phyloP scores from a whole-genome alignment of 1,284 basidiomycete genomes.

The Marasmius tenuissimus region DNA sequence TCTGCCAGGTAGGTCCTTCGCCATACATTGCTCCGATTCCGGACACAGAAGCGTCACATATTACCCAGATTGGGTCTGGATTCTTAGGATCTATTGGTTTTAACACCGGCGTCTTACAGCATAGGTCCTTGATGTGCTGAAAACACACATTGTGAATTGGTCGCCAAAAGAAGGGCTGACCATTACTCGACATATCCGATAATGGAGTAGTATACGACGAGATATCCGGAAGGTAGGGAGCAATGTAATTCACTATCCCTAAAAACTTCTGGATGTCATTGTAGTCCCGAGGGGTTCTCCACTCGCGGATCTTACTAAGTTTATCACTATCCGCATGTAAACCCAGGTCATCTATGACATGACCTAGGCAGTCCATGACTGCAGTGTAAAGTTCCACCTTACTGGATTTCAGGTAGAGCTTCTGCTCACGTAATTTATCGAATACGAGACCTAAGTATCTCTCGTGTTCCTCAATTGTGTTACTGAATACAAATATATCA shows the following conservation, averaged over 20 bases:
- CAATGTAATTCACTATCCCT: slow-evolving; percentile 39
- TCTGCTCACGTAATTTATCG: slow-evolving; percentile 14
- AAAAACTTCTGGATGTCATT: slow-evolving; percentile 27
- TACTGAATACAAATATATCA: slow-evolving; percentile 37
- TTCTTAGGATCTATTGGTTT: slow-evolving; percentile 3
- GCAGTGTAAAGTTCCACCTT: slow-evolving; percentile 32
- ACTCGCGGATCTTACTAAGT: background rate
- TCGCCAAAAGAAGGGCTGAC: slow-evolving; percentile 11
- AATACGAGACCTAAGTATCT: slow-evolving; percentile 19
- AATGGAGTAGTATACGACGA: slow-evolving; percentile 25
- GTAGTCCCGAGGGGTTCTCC: background rate
- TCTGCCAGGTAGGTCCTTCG: slow-evolving; percentile 31
- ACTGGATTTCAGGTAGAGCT: slow-evolving; percentile 21
- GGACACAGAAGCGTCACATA: slow-evolving; percentile 33
- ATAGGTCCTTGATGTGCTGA: slow-evolving; percentile 13
- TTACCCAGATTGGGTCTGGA: slow-evolving; percentile 8
- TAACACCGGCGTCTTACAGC: slow-evolving; percentile 9
- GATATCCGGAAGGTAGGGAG: slow-evolving; percentile 36
- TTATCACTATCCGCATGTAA: slow-evolving; percentile 24
- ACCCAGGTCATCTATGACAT: slow-evolving; percentile 26
- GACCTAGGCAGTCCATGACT: slow-evolving; percentile 28
- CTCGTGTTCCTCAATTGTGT: slow-evolving; percentile 27
- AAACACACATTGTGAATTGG: slow-evolving; percentile 11
- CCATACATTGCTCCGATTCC: slow-evolving; percentile 39
- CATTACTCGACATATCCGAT: slow-evolving; percentile 13